phyloP scores from a whole-genome alignment of 306 rosid species.

The Inga oerstediana region DNA sequence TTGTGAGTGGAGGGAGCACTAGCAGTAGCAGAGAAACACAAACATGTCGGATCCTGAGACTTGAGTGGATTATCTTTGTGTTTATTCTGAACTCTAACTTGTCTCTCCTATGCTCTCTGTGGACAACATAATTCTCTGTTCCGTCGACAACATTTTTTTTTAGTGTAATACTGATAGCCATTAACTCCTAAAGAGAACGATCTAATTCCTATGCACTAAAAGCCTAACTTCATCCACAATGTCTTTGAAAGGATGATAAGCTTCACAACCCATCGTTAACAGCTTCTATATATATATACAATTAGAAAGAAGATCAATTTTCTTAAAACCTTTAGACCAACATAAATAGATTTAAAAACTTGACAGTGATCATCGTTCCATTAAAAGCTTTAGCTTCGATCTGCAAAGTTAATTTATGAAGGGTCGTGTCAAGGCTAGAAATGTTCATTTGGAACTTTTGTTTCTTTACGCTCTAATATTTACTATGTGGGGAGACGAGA shows the following conservation, averaged over 20 bases:
- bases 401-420: neutral
- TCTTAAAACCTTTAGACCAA: too few species aligned
- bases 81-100: neutral
- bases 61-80: constrained; percentile 12
- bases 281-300: too few species aligned
- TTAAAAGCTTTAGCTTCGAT: neutral
- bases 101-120: neutral
- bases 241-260: too few species aligned
- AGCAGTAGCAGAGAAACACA: neutral
- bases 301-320: too few species aligned
- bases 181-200: too few species aligned
- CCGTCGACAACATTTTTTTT: neutral
- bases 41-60: constrained; percentile 7
- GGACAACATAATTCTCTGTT: neutral
- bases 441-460: neutral
- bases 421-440: neutral
- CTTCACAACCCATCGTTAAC: too few species aligned
- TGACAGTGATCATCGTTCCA: neutral
- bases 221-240: too few species aligned
- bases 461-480: neutral
- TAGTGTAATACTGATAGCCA: too few species aligned
- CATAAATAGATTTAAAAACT: neutral
- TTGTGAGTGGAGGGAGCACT: constrained; percentile 29
- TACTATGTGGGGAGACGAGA: too few species aligned
- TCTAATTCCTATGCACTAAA: too few species aligned